A percentile compares a stretch with the other conserved stretches of the same genome.
phyloP scores from a whole-genome alignment of 768 basidiomycete genomes.

The Mycena pura region DNA sequence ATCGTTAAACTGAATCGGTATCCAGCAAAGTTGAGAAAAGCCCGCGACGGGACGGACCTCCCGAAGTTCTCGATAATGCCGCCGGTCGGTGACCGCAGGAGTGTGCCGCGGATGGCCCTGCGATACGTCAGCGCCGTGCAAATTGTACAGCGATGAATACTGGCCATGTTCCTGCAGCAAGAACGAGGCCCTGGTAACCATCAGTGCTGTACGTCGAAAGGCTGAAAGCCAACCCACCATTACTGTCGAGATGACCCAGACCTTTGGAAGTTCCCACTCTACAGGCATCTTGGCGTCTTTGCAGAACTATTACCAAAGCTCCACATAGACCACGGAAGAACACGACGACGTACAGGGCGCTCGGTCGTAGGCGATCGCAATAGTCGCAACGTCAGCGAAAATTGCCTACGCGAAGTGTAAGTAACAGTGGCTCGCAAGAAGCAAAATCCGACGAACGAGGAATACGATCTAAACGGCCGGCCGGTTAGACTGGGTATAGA shows the following conservation, averaged over 20 bases:
- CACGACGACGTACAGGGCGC: constrained; percentile 37
- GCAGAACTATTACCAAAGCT: neutral
- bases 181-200: constrained; percentile 31
- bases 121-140: neutral
- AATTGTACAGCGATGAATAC: neutral
- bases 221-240: constrained; percentile 28
- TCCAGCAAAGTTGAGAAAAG: neutral
- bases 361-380: constrained; percentile 56
- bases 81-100: constrained; percentile 38
- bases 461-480: constrained; percentile 4
- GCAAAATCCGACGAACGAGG: neutral
- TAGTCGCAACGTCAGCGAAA: constrained; percentile 45
- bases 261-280: constrained; percentile 57
- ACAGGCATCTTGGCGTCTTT: constrained; percentile 41
- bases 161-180: constrained; percentile 47
- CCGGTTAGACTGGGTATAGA: constrained; percentile 33
- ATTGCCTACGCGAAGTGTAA: constrained; percentile 5
- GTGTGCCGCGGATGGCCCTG: constrained; percentile 49
- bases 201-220: neutral
- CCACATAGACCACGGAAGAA: neutral
- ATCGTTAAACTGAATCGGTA: neutral
- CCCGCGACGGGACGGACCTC: constrained; percentile 19
- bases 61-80: constrained; percentile 55
- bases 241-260: constrained; percentile 53
- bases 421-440: neutral